Conservation (phyloP, 805 yeast species). For the Wickerhamiella sorbophila region DNA sequence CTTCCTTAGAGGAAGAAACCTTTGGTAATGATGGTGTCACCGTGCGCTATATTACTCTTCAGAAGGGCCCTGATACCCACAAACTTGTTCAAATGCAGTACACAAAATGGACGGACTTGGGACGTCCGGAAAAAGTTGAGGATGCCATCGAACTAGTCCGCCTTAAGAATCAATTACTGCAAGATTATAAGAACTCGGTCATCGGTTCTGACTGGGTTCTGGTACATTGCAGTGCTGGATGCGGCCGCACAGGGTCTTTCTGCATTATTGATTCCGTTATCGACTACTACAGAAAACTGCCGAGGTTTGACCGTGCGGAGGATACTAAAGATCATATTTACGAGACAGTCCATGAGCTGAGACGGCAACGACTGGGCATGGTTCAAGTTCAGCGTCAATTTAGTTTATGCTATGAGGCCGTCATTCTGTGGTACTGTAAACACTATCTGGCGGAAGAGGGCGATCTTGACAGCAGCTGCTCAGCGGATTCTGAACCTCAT, state of each 20-base stretch:
- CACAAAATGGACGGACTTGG: slow-evolving; percentile 76
- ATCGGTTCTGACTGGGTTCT: slow-evolving; percentile 26
- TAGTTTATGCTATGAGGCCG: slow-evolving; percentile 55
- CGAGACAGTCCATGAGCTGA: slow-evolving; percentile 47
- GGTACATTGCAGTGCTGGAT: slow-evolving; percentile 93
- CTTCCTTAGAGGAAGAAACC: slow-evolving; percentile 17
- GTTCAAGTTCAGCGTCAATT: slow-evolving; percentile 71
- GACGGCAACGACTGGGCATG: slow-evolving; percentile 70
- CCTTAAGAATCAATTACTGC: slow-evolving; percentile 31
- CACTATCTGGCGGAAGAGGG: neutral
- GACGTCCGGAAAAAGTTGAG: slow-evolving; percentile 42
- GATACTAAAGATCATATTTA: slow-evolving; percentile 39
- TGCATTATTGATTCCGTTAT: slow-evolving; percentile 31
- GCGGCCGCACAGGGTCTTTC: slow-evolving; percentile 92
- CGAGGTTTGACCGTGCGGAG: neutral
- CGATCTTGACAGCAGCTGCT: too few species aligned
- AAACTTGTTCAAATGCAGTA: slow-evolving; percentile 62
- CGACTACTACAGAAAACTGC: slow-evolving; percentile 21
- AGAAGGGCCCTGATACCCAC: slow-evolving; percentile 22
- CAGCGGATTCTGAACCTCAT: neutral
- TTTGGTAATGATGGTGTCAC: slow-evolving; percentile 11
- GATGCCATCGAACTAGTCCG: slow-evolving; percentile 48
- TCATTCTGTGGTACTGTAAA: slow-evolving; percentile 20
- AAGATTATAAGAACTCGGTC: slow-evolving; percentile 10
- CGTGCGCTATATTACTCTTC: slow-evolving; percentile 34